phyloP scores from a whole-genome alignment of 2,329 filamentous ascomycete genomes.

The Epichloe scottii region DNA sequence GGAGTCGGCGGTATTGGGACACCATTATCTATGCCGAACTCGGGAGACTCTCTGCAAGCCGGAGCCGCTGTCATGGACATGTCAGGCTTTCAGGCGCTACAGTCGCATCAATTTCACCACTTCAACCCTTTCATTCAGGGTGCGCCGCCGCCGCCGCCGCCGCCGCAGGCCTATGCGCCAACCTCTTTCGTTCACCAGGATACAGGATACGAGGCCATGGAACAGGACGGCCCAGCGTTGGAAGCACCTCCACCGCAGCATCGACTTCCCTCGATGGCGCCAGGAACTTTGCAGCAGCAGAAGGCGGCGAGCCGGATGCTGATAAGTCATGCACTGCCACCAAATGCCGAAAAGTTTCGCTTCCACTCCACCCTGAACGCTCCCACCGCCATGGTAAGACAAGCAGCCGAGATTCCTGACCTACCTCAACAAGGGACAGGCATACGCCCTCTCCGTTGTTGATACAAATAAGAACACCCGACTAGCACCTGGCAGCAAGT shows the following conservation, averaged over 20 bases:
- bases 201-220: constrained; percentile 67
- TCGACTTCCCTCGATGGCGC: constrained; percentile 42
- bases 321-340: constrained; percentile 34
- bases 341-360: constrained; percentile 62
- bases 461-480: constrained; percentile 58
- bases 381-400: constrained; percentile 90
- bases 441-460: constrained; percentile 73
- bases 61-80: constrained; percentile 50
- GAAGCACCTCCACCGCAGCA: constrained; percentile 39
- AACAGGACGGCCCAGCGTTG: constrained; percentile 60
- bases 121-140: constrained; percentile 61
- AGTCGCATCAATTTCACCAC: constrained; percentile 49
- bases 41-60: constrained; percentile 51
- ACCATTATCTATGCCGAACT: constrained; percentile 65
- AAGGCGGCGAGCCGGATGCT: constrained; percentile 33
- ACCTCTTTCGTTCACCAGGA: constrained; percentile 72
- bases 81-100: constrained; percentile 50
- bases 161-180: constrained; percentile 55
- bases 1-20: constrained; percentile 65
- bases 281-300: constrained; percentile 23
- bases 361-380: constrained; percentile 86
- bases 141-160: constrained; percentile 40
- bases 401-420: constrained; percentile 84
- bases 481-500: constrained; percentile 50
- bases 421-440: constrained; percentile 94